Evolutionary conservation across 768 basidiomycete species (phyloP).

Genomic region (Amanita polypyramis): DNA sequence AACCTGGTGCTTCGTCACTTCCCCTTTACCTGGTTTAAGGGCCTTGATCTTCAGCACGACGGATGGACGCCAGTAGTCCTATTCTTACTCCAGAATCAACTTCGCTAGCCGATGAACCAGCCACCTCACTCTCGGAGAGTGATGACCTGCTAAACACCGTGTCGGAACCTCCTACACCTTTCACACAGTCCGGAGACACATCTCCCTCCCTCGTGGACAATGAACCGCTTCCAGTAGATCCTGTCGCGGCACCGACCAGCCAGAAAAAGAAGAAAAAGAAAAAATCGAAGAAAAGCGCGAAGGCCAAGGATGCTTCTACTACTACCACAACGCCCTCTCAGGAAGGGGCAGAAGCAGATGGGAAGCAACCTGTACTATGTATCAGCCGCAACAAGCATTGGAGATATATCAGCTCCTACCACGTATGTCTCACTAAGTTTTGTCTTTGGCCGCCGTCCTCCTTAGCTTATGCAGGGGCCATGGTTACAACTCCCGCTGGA

Average conservation of each 20-base stretch:
- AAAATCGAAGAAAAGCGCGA: constrained; percentile 45
- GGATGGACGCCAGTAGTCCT: background rate
- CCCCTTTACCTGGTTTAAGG: background rate
- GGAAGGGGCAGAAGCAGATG: constrained; percentile 23
- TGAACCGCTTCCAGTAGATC: constrained; percentile 13
- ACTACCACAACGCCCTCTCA: constrained; percentile 19
- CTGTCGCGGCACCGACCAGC: constrained; percentile 13
- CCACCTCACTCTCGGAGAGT: constrained; percentile 15
- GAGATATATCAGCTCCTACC: constrained; percentile 88
- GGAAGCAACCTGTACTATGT: constrained; percentile 58
- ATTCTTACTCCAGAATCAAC: background rate
- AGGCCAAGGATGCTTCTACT: constrained; percentile 30
- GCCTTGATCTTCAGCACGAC: background rate
- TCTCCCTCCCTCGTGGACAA: constrained; percentile 19
- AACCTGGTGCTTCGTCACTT: background rate
- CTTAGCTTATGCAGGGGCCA: constrained; percentile 47
- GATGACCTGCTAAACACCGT: constrained; percentile 12
- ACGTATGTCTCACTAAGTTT: constrained; percentile 39
- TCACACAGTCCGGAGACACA: constrained; percentile 22
- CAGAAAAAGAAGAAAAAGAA: constrained; percentile 67
- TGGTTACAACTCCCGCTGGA: constrained; percentile 88
- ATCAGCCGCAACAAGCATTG: constrained; percentile 93
- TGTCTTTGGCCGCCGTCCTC: background rate
- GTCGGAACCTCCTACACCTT: constrained; percentile 18
- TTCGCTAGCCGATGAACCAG: constrained; percentile 1